These are phyloP conservation scores for Diaporthe vexans DNA, from an alignment of 2,329 filamentous ascomycete species.

Conservation along the genomic window DNA sequence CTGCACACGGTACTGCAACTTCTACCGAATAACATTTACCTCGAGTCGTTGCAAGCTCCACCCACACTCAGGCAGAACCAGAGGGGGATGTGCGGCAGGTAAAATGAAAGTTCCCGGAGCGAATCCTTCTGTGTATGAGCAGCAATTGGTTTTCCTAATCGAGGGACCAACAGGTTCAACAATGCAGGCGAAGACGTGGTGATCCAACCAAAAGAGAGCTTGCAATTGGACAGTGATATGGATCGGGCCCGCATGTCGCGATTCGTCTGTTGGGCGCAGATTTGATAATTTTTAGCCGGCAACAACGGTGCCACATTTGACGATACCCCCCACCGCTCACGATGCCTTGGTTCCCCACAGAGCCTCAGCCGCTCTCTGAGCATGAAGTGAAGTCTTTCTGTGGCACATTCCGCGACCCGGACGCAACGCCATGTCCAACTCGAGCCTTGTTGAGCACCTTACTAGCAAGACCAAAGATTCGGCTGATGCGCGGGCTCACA, in stretches of 20 bases:
- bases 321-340: neutral
- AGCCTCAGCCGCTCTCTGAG: neutral
- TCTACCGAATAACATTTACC: neutral
- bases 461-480: neutral
- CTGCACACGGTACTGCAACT: neutral
- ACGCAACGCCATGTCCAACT: too few relatives aligned
- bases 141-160: neutral
- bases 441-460: neutral
- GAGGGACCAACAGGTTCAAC: constrained; percentile 1
- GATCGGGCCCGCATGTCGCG: neutral
- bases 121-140: neutral
- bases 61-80: neutral
- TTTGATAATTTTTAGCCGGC: constrained; percentile 15
- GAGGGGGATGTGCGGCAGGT: neutral
- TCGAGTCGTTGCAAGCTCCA: neutral
- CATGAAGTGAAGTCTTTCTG: neutral
- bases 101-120: neutral
- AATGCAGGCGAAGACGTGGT: neutral
- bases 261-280: constrained; percentile 4
- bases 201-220: neutral
- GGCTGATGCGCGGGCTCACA: neutral
- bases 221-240: neutral
- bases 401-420: neutral
- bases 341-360: neutral
- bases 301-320: neutral